Evolutionary conservation across 352 stramenopile species (phyloP).

Genomic region (Phytophthora europaea): DNA sequence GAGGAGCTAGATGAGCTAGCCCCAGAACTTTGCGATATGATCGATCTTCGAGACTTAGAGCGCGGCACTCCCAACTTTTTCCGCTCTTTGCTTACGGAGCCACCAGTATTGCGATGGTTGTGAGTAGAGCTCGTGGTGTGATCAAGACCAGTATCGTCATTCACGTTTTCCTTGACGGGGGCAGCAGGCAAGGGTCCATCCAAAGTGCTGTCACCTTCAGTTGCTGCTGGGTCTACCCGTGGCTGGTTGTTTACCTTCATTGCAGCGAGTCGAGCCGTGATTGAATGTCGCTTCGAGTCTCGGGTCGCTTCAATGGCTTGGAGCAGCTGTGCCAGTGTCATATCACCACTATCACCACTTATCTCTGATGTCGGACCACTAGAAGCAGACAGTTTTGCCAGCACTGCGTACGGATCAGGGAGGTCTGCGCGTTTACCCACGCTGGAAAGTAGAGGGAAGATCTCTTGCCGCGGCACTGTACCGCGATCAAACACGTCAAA

Average conservation of each 20-base stretch:
- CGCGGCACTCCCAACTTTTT: not conserved
- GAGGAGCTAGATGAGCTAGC: not conserved
- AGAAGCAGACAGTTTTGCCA: slow-evolving; percentile 32
- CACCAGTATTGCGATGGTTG: not conserved
- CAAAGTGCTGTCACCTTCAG: not conserved
- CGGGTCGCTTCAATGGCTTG: slow-evolving; percentile 36
- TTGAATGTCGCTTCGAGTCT: slow-evolving; percentile 16
- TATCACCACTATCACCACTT: not conserved
- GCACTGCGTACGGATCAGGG: slow-evolving; percentile 52
- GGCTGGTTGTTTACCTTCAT: slow-evolving; percentile 13
- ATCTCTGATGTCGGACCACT: not conserved
- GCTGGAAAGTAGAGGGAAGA: slow-evolving; percentile 51
- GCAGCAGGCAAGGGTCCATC: not conserved
- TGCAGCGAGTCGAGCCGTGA: slow-evolving; percentile 10
- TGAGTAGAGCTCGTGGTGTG: not conserved
- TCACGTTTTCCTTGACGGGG: not conserved
- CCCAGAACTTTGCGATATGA: not conserved
- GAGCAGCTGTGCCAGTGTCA: slow-evolving; percentile 41
- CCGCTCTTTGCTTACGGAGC: slow-evolving; percentile 10
- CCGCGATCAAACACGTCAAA: slow-evolving; percentile 60
- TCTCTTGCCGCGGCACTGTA: slow-evolving; percentile 44
- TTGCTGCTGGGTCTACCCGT: slow-evolving; percentile 5
- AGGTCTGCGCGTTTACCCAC: slow-evolving; percentile 50
- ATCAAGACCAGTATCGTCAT: not conserved
- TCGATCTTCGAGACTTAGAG: slow-evolving; percentile 18